Evolutionary conservation across 495 filamentous ascomycete species (phyloP).

Genomic region (Xylaria sp.): DNA sequence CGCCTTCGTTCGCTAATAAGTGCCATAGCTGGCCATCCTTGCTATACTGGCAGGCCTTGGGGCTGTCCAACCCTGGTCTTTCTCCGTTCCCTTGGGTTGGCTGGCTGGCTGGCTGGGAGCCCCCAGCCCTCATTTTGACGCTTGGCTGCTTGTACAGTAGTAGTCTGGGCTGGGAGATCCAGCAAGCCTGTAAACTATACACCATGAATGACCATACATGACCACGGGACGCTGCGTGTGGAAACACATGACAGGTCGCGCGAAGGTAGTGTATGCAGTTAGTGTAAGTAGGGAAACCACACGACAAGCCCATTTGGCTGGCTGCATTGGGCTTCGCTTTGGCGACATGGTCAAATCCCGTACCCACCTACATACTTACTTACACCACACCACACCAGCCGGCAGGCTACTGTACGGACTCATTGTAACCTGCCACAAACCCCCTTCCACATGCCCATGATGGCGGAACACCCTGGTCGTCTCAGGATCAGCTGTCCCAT

Average conservation of each 20-base stretch:
- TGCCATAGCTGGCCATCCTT: neutral
- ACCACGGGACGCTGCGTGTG: neutral
- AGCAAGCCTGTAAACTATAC: neutral
- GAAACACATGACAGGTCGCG: conserved; percentile 10
- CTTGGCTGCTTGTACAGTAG: conserved; percentile 14
- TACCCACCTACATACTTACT: conserved; percentile 1
- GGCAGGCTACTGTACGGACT: neutral
- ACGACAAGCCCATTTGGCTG: neutral
- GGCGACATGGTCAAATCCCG: neutral
- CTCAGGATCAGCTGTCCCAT: conserved; percentile 24
- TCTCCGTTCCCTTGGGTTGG: conserved; percentile 12
- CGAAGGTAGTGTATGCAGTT: neutral
- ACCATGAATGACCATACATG: no score
- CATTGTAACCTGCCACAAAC: neutral
- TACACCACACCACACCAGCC: conserved; percentile 6
- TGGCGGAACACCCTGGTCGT: conserved; percentile 1
- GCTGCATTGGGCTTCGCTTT: neutral
- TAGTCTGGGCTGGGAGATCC: conserved; percentile 6
- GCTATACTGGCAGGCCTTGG: neutral
- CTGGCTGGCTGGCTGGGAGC: neutral
- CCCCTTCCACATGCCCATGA: neutral
- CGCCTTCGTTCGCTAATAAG: neutral
- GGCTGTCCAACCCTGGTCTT: conserved; percentile 16
- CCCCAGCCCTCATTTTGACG: conserved; percentile 13
- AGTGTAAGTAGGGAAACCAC: neutral